A percentile compares a stretch with the other conserved stretches of the same genome.
phyloP scores from a whole-genome alignment of 768 basidiomycete species.

The Rhodotorula toruloides region DNA sequence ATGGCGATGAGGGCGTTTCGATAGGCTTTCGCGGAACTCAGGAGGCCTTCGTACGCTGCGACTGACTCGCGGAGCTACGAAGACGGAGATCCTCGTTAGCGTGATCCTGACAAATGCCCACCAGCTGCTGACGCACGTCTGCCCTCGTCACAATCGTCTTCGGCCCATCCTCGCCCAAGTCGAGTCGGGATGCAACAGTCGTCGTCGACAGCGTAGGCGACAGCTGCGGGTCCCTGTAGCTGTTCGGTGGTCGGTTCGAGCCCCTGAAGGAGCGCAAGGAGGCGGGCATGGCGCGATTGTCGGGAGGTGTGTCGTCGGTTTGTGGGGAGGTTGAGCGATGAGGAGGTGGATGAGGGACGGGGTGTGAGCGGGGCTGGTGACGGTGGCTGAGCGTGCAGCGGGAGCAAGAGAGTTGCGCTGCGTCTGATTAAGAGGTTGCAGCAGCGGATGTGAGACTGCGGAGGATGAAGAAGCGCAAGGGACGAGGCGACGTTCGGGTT shows the following conservation, averaged over 20 bases:
- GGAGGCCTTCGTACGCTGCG: constrained; percentile 29
- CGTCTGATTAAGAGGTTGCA: no score
- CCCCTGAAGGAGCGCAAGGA: constrained; percentile 9
- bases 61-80: constrained; percentile 34
- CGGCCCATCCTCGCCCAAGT: constrained; percentile 20
- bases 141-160: constrained; percentile 27
- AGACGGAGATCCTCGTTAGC: not conserved
- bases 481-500: no score
- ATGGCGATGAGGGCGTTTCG: constrained; percentile 37
- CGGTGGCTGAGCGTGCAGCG: no score
- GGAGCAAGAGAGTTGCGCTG: no score
- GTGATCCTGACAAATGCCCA: not conserved
- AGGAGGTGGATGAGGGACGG: no score
- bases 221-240: not conserved
- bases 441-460: no score
- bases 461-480: no score
- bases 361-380: no score
- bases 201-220: constrained; percentile 9
- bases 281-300: no score
- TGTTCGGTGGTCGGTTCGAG: not conserved
- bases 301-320: no score
- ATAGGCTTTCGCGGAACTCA: constrained; percentile 26
- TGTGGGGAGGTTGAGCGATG: no score
- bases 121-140: constrained; percentile 31
- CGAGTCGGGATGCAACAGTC: constrained; percentile 10